Base-by-base conservation (phyloP, 2,329 filamentous ascomycete genomes). In the Didymella exigua region DNA sequence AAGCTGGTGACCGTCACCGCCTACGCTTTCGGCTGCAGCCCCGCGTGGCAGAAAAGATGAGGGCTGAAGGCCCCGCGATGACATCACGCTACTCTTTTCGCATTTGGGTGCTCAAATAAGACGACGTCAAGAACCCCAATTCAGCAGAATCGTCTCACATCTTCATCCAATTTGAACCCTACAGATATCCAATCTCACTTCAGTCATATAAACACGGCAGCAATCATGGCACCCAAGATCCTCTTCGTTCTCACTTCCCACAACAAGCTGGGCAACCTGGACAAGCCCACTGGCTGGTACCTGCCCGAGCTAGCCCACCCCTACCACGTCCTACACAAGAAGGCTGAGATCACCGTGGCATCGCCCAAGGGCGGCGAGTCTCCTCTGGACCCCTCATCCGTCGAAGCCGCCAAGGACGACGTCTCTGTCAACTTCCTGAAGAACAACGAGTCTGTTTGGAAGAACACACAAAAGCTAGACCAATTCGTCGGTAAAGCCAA, bases 211-310 rank as follows among this genome's bases (percentile, higher is more conserved):
- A 16, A 14, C 7, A 45, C 14, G 29, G 21, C n/a, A 36, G 19
- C 30, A 34, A 56, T 9, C 5, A 49, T 54, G 49, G 54, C 45
- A 36, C 80, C 81, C 33, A 89, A 88, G 73, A 77, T 91, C 60
- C 87, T 91, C 77, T 77, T 90, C 72, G 84, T 91, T 54, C 84
- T 91, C 58, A 89, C 86, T 61, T 90, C 87, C 57, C 80, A 84
- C 71, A 72, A 74, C 60, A 73, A 76, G 57, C 73, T 82, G 46
- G 77, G 76, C 46, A 66, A 70, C 63, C 73, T 70, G 38, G 72
- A 74, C 59, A 74, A 77, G 49, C 81, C 82, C 9, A 90, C 88
- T 0, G 89, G 89, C 60, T 91, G 88, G 88, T 91, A 85, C 69
- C 77, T 91, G 14, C 73, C 74, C 2, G 74, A 73, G 42, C 65